Conservation (phyloP, 768 basidiomycete species). For the Trichaptum fuscoviolaceum region DNA sequence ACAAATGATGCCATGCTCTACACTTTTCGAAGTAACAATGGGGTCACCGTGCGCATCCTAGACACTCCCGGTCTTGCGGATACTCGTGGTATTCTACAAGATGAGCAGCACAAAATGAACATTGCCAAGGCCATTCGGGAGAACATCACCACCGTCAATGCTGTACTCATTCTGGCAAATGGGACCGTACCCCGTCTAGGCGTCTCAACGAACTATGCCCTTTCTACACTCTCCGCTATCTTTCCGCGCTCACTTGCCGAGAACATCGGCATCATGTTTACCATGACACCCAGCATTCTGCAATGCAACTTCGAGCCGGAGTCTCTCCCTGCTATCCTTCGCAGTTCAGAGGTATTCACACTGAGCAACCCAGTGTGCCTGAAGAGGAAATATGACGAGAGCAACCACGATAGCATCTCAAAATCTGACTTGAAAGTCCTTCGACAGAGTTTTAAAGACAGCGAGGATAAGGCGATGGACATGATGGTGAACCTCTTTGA, state of each 20-base stretch:
- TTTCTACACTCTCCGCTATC: conserved; percentile 20
- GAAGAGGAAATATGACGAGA: conserved; percentile 2
- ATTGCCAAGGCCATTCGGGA: conserved; percentile 22
- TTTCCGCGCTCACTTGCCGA: conserved; percentile 21
- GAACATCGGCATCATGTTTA: conserved; percentile 25
- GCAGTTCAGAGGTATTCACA: background rate
- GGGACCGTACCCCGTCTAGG: conserved; percentile 20
- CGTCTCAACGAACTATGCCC: conserved; percentile 24
- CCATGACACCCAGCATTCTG: conserved; percentile 15
- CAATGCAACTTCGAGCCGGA: conserved; percentile 17
- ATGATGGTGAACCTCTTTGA: background rate
- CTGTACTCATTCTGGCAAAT: conserved; percentile 26
- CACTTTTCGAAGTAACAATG: conserved; percentile 7
- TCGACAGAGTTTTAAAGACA: background rate
- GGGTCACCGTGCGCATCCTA: conserved; percentile 18
- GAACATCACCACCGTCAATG: conserved; percentile 18
- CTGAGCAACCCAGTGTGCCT: conserved; percentile 7
- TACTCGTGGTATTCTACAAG: conserved; percentile 22
- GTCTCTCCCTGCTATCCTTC: conserved; percentile 16
- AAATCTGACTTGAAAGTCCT: background rate
- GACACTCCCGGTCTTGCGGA: conserved; percentile 28
- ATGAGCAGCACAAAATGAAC: conserved; percentile 20
- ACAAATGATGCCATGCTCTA: conserved; percentile 11
- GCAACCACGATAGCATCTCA: background rate
- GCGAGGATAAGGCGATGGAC: background rate